Conservation (phyloP, 805 yeast genomes). For the Candida argentea region DNA sequence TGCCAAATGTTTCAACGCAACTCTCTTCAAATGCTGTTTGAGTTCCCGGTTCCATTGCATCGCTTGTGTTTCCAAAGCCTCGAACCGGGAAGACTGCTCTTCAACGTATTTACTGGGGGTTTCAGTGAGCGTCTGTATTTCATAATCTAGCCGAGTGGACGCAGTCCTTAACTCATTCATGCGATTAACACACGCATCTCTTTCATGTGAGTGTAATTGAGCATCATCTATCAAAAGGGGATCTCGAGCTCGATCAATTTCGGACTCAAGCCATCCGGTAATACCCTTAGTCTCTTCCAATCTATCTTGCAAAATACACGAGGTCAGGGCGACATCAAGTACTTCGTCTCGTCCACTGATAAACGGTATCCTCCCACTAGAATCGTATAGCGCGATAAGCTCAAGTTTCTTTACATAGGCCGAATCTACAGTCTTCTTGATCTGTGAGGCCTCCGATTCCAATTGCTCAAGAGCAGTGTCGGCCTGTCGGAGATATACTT, state of each 20-base stretch:
- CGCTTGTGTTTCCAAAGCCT: conserved; percentile 1
- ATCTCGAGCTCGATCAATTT: background rate
- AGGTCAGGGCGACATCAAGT: conserved; percentile 17
- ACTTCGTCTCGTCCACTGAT: conserved; percentile 19
- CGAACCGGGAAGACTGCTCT: background rate
- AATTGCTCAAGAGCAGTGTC: conserved; percentile 10
- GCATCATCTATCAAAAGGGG: conserved; percentile 1
- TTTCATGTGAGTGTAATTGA: conserved; percentile 2
- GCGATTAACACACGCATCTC: conserved; percentile 1
- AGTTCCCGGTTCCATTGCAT: conserved; percentile 7
- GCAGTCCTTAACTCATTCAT: background rate
- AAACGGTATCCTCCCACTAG: conserved; percentile 14
- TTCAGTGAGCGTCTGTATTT: background rate
- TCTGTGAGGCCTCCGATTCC: no score
- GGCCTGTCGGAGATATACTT: conserved; percentile 12
- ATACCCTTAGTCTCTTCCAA: conserved; percentile 1
- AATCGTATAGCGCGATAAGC: conserved; percentile 11
- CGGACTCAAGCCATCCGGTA: background rate
- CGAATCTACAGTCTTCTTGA: conserved; percentile 1
- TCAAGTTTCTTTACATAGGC: conserved; percentile 4
- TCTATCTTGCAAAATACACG: conserved; percentile 3
- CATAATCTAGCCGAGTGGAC: background rate
- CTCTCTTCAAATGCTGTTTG: conserved; percentile 9
- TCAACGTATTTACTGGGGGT: background rate
- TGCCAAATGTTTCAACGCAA: conserved; percentile 12